Percentiles rank a stretch among this genome's conserved stretches.
Conservation (phyloP, 192 early-diverging fungal species). For the Coemansia brasiliensis region DNA sequence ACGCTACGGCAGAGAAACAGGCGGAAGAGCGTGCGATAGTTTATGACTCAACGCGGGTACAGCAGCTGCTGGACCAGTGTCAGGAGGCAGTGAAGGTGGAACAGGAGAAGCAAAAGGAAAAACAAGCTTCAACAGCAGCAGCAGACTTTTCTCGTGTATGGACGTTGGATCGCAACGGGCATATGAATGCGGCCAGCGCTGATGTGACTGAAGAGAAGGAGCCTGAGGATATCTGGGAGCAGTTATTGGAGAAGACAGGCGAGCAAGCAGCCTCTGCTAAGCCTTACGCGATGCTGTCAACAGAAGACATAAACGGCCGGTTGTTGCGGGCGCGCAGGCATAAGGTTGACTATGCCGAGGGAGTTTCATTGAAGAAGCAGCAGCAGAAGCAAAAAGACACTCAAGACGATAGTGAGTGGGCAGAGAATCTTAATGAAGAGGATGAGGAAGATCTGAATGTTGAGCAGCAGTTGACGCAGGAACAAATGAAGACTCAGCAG, state of each 20-base stretch:
- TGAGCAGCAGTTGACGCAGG: too few relatives aligned
- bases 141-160: constrained; percentile 34
- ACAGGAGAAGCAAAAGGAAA: background rate
- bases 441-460: too few relatives aligned
- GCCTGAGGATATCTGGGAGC: background rate
- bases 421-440: too few relatives aligned
- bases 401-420: background rate
- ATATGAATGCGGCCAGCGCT: background rate
- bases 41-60: constrained; percentile 16
- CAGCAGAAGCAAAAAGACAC: background rate
- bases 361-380: too few relatives aligned
- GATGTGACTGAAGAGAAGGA: constrained; percentile 20
- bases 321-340: constrained; percentile 29
- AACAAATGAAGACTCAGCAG: background rate
- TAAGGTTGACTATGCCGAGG: constrained; percentile 31
- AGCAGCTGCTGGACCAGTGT: constrained; percentile 31
- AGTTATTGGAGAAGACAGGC: background rate
- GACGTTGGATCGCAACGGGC: constrained; percentile 11
- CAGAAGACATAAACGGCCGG: constrained; percentile 18
- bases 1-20: constrained; percentile 59
- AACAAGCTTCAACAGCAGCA: background rate
- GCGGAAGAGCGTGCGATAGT: constrained; percentile 31
- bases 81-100: constrained; percentile 13
- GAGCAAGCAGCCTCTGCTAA: background rate
- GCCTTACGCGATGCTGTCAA: background rate